Evolutionary conservation across 306 rosid genomes (phyloP), one percentile per base, ranked within the genome.

Genomic region (Styphnolobium japonicum): DNA sequence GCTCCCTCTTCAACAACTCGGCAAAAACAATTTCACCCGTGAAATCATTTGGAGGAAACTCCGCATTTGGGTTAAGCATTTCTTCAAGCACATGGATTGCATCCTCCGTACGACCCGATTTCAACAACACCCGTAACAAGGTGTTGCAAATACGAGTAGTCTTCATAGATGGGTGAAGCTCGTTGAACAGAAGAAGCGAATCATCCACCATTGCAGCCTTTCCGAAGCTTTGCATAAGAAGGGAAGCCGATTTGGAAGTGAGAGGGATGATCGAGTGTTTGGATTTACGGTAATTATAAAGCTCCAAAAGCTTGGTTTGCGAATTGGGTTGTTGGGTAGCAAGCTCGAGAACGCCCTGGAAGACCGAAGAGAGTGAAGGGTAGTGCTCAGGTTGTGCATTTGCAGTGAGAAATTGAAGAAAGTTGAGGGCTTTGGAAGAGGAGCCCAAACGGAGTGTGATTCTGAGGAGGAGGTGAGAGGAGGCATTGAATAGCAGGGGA

Each of bases 31-130:
- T 56, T 49, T 34, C 71, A 40, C 84, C 85, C 0, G 97, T 92
- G 23, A 45, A 52, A 29, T 39, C 67, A 77, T 90, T 61, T 1
- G 96, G 94, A 22, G 63, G 73, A 67, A 81, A 83, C 67, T 52
- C 65, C 0, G 79, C 43, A 63, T 53, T 60, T 67, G 88, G 75
- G n/a, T 82, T 77, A 73, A 92, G 88, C 94, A 92, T 92, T 92
- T 92, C 79, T 15, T 94, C 94, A 67, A 94, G 89, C 91, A 90
- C 53, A 1, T 84, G 80, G 74, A 80, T 68, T 0, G 97, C 93
- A 72, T 71, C 76, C 1, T 85, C 85, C 0, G 40, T 58, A n/a
- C 84, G 68, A 14, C 90, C 88, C 16, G 67, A 55, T 77, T 78
- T 80, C 66, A 94, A 4, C 70, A 88, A 34, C 33, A 27, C 6